Percentiles rank a stretch among this genome's conserved stretches.
Conservation (phyloP, 768 basidiomycete genomes). For the Heimioporus sp. region DNA sequence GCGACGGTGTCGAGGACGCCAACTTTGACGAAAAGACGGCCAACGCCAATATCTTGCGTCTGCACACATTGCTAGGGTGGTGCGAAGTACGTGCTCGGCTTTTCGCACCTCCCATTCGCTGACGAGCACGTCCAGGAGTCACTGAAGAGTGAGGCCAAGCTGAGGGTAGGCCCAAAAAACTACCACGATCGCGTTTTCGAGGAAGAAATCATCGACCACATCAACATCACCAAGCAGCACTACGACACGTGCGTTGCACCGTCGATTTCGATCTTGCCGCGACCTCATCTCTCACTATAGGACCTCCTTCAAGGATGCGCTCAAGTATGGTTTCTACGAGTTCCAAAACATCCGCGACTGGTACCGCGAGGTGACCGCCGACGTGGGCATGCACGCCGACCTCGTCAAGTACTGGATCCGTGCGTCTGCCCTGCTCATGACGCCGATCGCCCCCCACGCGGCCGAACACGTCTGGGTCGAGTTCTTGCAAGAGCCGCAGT, state of each 20-base stretch:
- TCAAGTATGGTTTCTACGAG: constrained; percentile 96
- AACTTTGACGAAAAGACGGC: constrained; percentile 99
- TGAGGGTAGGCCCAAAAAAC: constrained; percentile 70
- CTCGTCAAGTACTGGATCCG: constrained; percentile 86
- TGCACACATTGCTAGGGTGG: constrained; percentile 90
- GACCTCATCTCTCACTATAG: constrained; percentile 38
- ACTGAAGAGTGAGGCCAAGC: constrained; percentile 61
- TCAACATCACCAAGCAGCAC: constrained; percentile 75
- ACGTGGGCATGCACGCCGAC: constrained; percentile 89
- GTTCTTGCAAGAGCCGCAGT: constrained; percentile 68
- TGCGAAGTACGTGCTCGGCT: constrained; percentile 65
- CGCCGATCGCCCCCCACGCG: constrained; percentile 91
- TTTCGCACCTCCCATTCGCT: neutral
- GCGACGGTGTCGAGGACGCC: constrained; percentile 96
- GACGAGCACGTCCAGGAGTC: constrained; percentile 59
- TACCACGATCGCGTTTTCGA: constrained; percentile 92
- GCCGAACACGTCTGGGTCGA: constrained; percentile 86
- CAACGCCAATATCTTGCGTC: constrained; percentile 91
- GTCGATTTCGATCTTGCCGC: neutral
- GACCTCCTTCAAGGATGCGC: constrained; percentile 91
- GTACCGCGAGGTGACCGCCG: constrained; percentile 91
- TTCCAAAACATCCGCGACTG: constrained; percentile 90
- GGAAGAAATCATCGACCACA: constrained; percentile 84
- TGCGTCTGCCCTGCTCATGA: constrained; percentile 71
- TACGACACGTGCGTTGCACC: constrained; percentile 69